These are phyloP conservation scores for Aspergillus neoniger DNA, from an alignment of 2,329 filamentous ascomycete genomes.

Conservation along the genomic window DNA sequence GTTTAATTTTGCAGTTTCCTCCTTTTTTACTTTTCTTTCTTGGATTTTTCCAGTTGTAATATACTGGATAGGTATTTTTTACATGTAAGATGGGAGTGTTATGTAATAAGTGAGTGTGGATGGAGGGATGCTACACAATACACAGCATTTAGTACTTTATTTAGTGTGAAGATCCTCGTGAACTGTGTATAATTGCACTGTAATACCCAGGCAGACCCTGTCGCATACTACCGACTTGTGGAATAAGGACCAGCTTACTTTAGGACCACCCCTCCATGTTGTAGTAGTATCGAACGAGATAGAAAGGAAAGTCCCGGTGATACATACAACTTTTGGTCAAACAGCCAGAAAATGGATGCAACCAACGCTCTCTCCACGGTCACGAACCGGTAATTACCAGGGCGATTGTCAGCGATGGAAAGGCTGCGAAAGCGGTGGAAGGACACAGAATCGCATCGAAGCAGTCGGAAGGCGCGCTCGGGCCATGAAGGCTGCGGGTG, in stretches of 20 bases:
- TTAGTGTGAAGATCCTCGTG: too few relatives aligned
- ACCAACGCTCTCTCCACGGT: not conserved
- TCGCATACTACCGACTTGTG: too few relatives aligned
- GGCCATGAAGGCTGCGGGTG: constrained; percentile 26
- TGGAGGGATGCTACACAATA: too few relatives aligned
- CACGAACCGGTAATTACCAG: constrained; percentile 17
- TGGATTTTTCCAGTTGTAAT: not conserved
- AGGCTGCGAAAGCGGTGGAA: constrained; percentile 36
- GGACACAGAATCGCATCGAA: constrained; percentile 31
- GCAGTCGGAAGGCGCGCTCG: constrained; percentile 28
- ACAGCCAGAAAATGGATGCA: not conserved
- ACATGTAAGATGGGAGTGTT: too few relatives aligned
- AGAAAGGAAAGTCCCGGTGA: not conserved
- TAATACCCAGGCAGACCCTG: not conserved
- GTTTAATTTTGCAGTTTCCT: not conserved
- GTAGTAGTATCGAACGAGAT: not conserved
- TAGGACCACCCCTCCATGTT: not conserved
- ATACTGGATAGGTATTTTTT: not conserved
- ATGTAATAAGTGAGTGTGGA: too few relatives aligned
- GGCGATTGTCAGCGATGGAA: constrained; percentile 26
- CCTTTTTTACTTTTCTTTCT: not conserved
- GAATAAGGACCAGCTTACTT: too few relatives aligned
- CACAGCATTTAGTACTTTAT: too few relatives aligned
- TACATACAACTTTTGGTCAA: not conserved
- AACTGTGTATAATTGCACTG: not conserved